Conservation (phyloP, 192 early-diverging fungal species). For the Linderina pennispora region DNA sequence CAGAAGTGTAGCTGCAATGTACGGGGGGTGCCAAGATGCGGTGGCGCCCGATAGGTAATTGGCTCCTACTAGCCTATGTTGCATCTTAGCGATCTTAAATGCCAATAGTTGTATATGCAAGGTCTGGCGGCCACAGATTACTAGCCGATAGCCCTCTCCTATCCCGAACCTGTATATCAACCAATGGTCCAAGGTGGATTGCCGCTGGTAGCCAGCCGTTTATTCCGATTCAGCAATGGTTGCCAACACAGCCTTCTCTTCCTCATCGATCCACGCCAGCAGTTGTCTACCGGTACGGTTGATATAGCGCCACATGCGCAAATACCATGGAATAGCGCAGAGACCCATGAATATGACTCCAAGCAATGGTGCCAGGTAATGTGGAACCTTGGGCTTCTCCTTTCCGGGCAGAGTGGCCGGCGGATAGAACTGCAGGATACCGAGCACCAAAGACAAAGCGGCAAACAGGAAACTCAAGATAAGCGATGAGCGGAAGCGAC, state of each 20-base stretch:
- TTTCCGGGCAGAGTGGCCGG: conserved; percentile 29
- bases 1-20: no score
- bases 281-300: conserved; percentile 31
- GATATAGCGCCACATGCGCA: conserved; percentile 36
- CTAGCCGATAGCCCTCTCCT: no score
- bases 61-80: no score
- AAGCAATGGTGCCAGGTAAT: conserved; percentile 34
- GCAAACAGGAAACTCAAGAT: conserved; percentile 35
- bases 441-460: conserved; percentile 20
- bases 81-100: no score
- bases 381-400: conserved; percentile 17
- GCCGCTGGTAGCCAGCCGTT: no score
- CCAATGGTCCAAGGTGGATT: no score
- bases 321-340: conserved; percentile 33
- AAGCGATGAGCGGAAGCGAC: conserved; percentile 31
- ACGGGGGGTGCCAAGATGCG: no score
- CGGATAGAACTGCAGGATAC: conserved; percentile 42
- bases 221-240: no score
- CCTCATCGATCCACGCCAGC: conserved; percentile 30
- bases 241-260: conserved; percentile 34
- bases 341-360: conserved; percentile 35
- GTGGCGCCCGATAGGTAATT: no score
- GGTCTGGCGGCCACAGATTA: no score
- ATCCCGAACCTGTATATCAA: no score
- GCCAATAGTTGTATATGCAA: no score